Evolutionary conservation across 1,139 yeast genomes (phyloP), one percentile per base, ranked within the genome.

Genomic region (Saccharomyces hybrid): DNA sequence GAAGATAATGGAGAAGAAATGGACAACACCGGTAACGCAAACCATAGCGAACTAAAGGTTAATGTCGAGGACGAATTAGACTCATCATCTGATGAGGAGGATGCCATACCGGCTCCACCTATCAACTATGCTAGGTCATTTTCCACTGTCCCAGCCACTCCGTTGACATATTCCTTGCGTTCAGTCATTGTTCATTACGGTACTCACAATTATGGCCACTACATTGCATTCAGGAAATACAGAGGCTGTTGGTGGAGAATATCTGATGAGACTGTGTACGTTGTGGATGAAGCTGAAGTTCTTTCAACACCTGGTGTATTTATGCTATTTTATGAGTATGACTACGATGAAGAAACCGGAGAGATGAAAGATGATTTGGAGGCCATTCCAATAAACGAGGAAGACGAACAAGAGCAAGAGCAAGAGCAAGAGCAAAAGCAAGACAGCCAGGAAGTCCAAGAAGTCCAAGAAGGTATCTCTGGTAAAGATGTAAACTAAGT

Each of bases 181-280:
- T 89, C 97, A 1, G 95, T 88, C 1, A 87, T 91, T 51, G 84
- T 91, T 1, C 98, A 91, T 69, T 90, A 84, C 67, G 98, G 98
- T 51, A 87, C 96, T 2, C 97, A 91, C 65, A 89, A 91, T 66
- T 91, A 89, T 69, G 98, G 98, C 20, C 98, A 91, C 69, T 91
- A 91, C 69, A 88, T 91, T 56, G 88, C 95, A 52, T 91, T 80
- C 72, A 81, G 97, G 64, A 84, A 82, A 63, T 78, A 76, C 56
- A 78, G 95, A 63, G 95, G 95, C 1, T 78, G 83, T 11, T 91
- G 98, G 97, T 90, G 97, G 96, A 80, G 96, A 69, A 84, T 90
- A 26, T 86, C 95, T 64, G 98, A 91, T 70, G 96, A 91, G 65
- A 83, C 84, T 1, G 96, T 90, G 2, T 83, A 87, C 59, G 80